These are phyloP conservation scores for Tricholoma sp. DNA, from an alignment of 768 basidiomycete genomes.

Conservation along the genomic window DNA sequence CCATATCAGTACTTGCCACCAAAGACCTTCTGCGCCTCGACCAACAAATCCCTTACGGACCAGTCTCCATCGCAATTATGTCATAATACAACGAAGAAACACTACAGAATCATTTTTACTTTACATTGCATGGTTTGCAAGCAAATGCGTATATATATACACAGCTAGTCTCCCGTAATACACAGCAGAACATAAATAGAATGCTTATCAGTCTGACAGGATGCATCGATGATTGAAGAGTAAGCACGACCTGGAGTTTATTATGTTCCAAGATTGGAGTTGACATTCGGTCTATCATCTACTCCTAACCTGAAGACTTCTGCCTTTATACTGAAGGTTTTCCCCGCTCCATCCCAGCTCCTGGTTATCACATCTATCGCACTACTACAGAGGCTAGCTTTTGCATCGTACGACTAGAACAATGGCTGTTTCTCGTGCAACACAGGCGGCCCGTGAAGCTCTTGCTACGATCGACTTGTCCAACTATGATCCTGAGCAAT, in stretches of 20 bases:
- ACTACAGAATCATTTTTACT: neutral
- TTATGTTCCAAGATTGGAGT: slow-evolving; percentile 3
- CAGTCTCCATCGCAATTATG: slow-evolving; percentile 34
- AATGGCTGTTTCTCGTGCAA: slow-evolving; percentile 42
- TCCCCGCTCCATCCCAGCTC: neutral
- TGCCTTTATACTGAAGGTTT: neutral
- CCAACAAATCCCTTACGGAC: slow-evolving; percentile 58
- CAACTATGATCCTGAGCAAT: slow-evolving; percentile 88
- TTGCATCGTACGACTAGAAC: neutral
- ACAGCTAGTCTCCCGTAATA: too few relatives aligned
- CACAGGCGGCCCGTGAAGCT: slow-evolving; percentile 54
- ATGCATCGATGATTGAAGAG: slow-evolving; percentile 1
- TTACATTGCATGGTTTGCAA: neutral
- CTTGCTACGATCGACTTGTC: slow-evolving; percentile 76
- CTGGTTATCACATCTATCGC: neutral
- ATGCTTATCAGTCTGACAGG: too few relatives aligned
- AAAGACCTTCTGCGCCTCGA: slow-evolving; percentile 62
- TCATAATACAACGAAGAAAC: slow-evolving; percentile 10
- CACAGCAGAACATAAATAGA: too few relatives aligned
- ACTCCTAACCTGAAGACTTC: slow-evolving; percentile 2
- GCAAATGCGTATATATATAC: too few relatives aligned
- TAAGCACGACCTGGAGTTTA: slow-evolving; percentile 10
- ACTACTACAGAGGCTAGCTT: neutral
- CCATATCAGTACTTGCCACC: slow-evolving; percentile 43
- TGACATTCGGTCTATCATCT: slow-evolving; percentile 4